Percentiles rank a stretch among this genome's conserved stretches.
Conservation (phyloP, 1,284 basidiomycete genomes). For the Sporisorium sorghi region DNA sequence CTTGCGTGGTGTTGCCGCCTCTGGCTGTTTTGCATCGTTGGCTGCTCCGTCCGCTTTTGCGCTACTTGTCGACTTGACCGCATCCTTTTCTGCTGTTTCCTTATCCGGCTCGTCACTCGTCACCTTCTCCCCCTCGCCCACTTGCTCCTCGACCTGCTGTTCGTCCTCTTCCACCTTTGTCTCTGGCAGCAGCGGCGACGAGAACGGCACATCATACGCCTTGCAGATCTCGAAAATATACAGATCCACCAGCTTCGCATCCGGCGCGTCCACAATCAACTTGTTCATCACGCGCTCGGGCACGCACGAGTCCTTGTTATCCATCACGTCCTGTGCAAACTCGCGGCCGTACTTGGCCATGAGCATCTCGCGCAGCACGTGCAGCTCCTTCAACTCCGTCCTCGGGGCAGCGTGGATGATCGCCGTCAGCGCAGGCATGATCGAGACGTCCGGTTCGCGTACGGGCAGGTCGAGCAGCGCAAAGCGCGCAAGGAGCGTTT, state of each 20-base stretch:
- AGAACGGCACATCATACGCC: conserved; percentile 59
- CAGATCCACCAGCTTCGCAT: conserved; percentile 80
- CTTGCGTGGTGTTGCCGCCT: conserved; percentile 26
- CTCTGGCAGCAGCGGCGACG: conserved; percentile 40
- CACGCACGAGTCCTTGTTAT: conserved; percentile 83
- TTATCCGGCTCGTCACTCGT: neutral
- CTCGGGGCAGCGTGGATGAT: conserved; percentile 90
- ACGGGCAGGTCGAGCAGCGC: conserved; percentile 83
- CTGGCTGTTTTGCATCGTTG: conserved; percentile 13
- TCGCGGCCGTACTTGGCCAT: conserved; percentile 93
- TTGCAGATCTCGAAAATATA: conserved; percentile 60
- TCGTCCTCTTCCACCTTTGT: conserved; percentile 23
- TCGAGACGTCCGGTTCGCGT: conserved; percentile 85
- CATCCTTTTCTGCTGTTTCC: conserved; percentile 9
- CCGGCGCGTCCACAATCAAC: conserved; percentile 78
- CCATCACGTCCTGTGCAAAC: conserved; percentile 81
- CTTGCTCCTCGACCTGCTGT: conserved; percentile 8
- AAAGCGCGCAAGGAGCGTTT: conserved; percentile 91
- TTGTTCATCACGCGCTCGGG: conserved; percentile 82
- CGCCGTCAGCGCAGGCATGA: conserved; percentile 79
- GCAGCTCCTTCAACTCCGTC: conserved; percentile 81
- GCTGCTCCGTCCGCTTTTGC: conserved; percentile 12
- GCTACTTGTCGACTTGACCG: neutral
- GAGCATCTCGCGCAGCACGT: conserved; percentile 88
- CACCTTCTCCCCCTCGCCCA: conserved; percentile 9